Percentiles rank a stretch among this genome's conserved stretches.
Conservation (phyloP, 805 yeast genomes). For the Isabelozyma pseudorhagii region DNA sequence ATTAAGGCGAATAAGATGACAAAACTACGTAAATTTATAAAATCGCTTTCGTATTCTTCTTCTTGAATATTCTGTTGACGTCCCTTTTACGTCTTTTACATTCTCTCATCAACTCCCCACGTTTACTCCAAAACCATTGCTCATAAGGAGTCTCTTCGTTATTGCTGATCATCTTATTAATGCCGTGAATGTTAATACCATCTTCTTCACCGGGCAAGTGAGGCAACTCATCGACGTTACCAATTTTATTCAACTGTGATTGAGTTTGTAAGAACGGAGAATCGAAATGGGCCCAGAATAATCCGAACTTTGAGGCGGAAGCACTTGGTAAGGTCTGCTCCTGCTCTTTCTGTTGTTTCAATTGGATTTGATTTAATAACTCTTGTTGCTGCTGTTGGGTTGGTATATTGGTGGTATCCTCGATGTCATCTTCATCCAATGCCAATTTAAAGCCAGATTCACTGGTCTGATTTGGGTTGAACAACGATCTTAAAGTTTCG, state of each 20-base stretch:
- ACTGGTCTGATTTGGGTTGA: conserved; percentile 37
- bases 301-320: conserved; percentile 30
- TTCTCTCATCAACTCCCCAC: conserved; percentile 77
- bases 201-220: conserved; percentile 32
- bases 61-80: conserved; percentile 55
- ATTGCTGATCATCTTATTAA: conserved; percentile 8
- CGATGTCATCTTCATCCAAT: conserved; percentile 20
- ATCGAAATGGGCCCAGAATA: conserved; percentile 79
- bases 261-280: conserved; percentile 89
- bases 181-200: conserved; percentile 14
- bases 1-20: no score
- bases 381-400: conserved; percentile 16
- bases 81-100: conserved; percentile 77
- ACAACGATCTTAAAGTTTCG: conserved; percentile 59
- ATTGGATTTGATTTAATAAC: conserved; percentile 27
- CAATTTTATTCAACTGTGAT: conserved; percentile 65
- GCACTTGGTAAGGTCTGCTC: background rate
- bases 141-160: conserved; percentile 53
- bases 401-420: background rate
- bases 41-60: conserved; percentile 21
- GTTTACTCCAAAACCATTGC: conserved; percentile 73
- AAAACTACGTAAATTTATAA: background rate
- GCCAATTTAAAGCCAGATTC: conserved; percentile 35
- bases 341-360: conserved; percentile 16
- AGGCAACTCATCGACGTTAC: conserved; percentile 26